Evolutionary conservation across 345 rosid genomes (phyloP), one percentile per base, ranked within the genome.

Genomic region (Rhodamnia argentea): DNA sequence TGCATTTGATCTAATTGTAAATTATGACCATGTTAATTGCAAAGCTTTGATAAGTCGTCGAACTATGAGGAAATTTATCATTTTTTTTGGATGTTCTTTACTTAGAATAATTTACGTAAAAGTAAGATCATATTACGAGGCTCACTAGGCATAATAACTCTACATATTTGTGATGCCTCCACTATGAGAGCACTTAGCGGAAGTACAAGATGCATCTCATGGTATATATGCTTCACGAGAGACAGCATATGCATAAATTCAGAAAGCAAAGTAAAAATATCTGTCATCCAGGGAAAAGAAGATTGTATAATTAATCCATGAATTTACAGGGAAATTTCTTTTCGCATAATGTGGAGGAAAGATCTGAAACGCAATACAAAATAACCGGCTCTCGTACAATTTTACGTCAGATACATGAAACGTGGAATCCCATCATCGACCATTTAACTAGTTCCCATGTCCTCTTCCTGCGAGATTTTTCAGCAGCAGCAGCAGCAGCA

Each of bases 351-450:
- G 13, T 26, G 18, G 70, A n/a, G 32, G 70, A 58, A 59, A 59
- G 70, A 16, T 13, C 70, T n/a, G 32, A n/a, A 6, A 59, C 27
- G 11, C 51, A 14, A 59, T 13, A 59, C 32, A 59, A n/a, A 59
- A n/a, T n/a, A 1, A 26, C 7, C 2, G 32, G 0, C 32, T 59
- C 32, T 12, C 70, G 6, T n/a, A n/a, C 1, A 2, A n/a, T n/a
- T n/a, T 13, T n/a, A 59, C 32, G 27, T 59, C 16, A 59, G 70
- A 59, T 59, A 60, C 70, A n/a, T 60, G 18, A 60, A n/a, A 60
- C 3, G 18, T 0, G 37, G 7, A 60, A n/a, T 22, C 75, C 75
- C 42, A 64, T 64, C 42, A 64, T 64, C 5, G 8, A 3, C 5
- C 23, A 7, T 64, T 64, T 64, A 64, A 64, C 76, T 64, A 7